Evolutionary conservation across 768 basidiomycete genomes (phyloP), one percentile per base, ranked within the genome.

Genomic region (Podaxis sp.): DNA sequence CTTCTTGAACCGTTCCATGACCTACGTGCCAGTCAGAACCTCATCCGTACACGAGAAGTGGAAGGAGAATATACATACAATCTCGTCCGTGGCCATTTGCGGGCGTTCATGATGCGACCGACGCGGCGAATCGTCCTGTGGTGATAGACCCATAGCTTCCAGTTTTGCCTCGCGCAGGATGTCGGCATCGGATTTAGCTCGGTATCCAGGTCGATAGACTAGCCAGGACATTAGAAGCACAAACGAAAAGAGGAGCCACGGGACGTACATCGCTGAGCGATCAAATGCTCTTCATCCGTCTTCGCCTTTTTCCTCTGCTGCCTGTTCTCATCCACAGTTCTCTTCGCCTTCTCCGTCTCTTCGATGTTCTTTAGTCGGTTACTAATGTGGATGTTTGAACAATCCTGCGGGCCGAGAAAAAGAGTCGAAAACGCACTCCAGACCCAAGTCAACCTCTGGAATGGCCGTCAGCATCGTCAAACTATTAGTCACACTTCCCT

Each of bases 1-100:
- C 76, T 98, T 97, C 82, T 96, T 98, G 81, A 98, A 98, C 35
- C 96, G 86, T 73, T 96, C 94, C 91, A 95, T 91, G 57, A 92
- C 91, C 90, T 93, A 64, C 42, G 18, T 18, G 9, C 42, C 3
- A 25, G 14, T 48, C 21, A 25, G 23, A 11, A 11, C 23, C 18
- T 48, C 47, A 10, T 7, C 23, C 7, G 4, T 23, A 13, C 11
- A 42, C 11, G 13, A 14, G 13, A 54, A n/a, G 32, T 54, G 25
- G n/a, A 14, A 42, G 48, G 18, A 53, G 14, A 2, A 60, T 35
- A 16, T 35, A 77, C 87, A 61, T 62, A 93, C 94, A 74, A 90
- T 70, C 69, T 97, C 94, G 65, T 98, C 95, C 6, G 95, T 97
- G 10, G 95, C 95, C 81, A 88, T 86, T 67, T 91, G 91, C 13